Conservation (phyloP, 768 basidiomycete species). For the Naganishia friedmannii region DNA sequence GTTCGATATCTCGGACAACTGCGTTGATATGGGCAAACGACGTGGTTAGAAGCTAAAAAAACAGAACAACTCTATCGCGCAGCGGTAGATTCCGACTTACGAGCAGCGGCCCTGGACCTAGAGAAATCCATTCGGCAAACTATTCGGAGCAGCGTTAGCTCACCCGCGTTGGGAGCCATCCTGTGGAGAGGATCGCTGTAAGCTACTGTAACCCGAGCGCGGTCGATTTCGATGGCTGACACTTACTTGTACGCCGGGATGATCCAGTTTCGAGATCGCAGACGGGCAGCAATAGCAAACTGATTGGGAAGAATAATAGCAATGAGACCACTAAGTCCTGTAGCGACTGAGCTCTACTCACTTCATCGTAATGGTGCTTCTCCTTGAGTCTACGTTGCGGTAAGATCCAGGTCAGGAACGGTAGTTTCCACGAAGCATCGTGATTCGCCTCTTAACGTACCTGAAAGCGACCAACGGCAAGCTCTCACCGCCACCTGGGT, state of each 20-base stretch:
- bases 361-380: slow-evolving; percentile 34
- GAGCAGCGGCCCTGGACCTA: slow-evolving; percentile 29
- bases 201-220: not conserved
- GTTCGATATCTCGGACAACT: slow-evolving; percentile 36
- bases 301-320: not conserved
- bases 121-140: slow-evolving; percentile 37
- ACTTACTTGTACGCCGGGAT: slow-evolving; percentile 33
- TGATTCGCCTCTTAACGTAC: not conserved
- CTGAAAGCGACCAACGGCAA: slow-evolving; percentile 39
- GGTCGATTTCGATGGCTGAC: not conserved
- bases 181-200: not conserved
- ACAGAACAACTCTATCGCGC: not conserved
- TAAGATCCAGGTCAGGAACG: too few species aligned
- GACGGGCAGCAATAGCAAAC: slow-evolving; percentile 34
- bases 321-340: too few species aligned
- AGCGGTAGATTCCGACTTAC: slow-evolving; percentile 10
- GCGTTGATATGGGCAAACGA: not conserved
- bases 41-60: not conserved
- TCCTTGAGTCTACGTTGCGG: slow-evolving; percentile 24
- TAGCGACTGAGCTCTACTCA: too few species aligned
- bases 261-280: slow-evolving; percentile 37
- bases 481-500: slow-evolving; percentile 30
- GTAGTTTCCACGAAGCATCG: too few species aligned
- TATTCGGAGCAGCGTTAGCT: slow-evolving; percentile 26
- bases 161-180: slow-evolving; percentile 20